Evolutionary conservation across 352 stramenopile genomes (phyloP), one percentile per base, ranked within the genome.

Genomic region (Pythium apleroticum): DNA sequence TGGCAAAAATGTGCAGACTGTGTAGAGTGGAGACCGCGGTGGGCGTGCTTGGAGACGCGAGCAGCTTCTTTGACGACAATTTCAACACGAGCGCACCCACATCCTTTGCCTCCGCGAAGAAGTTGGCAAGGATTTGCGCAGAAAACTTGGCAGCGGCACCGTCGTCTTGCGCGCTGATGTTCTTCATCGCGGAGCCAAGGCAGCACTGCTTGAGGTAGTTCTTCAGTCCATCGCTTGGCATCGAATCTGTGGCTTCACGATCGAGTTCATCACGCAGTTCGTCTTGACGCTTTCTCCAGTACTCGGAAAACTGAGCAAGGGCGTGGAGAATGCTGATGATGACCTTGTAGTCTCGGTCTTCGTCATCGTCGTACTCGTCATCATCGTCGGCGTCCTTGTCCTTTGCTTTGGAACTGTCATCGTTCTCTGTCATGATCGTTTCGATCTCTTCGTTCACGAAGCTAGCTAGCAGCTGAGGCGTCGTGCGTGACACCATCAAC

Each of bases 1-100:
- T 94, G 8, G 75, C 55, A 12, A 94, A 84, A 14, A 90, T 73
- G 61, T 80, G 57, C 1, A 94, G 68, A 52, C 82, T 90, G 48
- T 90, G 76, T 22, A 93, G 67, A 8, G 65, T 73, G 25, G 80
- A 73, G 11, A 80, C 28, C 4, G 71, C 60, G 5, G 65, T 62
- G 19, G 60, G 22, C 14, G 63, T n/a, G 20, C 67, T 60, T 10
- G 65, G 64, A 8, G 64, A 70, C 0, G 46, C 60, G 7, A 91
- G 63, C 0, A 74, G 68, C 41, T 87, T 78, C 45, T 86, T 87
- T 12, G 71, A 70, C 45, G 76, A 88, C n/a, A 94, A 49, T 55
- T 78, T 80, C 5, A 55, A 58, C 2, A 91, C 60, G 20, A 93
- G 55, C 24, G 60, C 35, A 10, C 30, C 64, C 8, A 76, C 77